A percentile compares a stretch with the other conserved stretches of the same genome.
These are phyloP conservation scores for Phoma sp. DNA, from an alignment of 2,329 filamentous ascomycete genomes.

Conservation along the genomic window DNA sequence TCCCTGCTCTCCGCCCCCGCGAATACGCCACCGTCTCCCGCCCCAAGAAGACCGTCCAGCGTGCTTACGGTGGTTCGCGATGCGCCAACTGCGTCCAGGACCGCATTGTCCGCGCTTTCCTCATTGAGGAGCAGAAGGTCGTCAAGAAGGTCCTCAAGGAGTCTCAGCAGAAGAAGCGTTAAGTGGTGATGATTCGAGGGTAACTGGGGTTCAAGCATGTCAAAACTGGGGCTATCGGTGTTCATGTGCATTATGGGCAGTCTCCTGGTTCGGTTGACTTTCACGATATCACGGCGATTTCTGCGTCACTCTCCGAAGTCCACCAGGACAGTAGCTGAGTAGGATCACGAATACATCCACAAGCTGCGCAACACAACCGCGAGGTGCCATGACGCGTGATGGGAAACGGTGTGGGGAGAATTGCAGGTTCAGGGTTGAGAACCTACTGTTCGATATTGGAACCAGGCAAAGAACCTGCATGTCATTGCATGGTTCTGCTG, in stretches of 20 bases:
- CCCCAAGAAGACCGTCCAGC: constrained; percentile 99
- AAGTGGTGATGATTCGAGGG: constrained; percentile 38
- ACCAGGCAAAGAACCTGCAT: background rate
- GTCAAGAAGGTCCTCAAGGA: constrained; percentile 99
- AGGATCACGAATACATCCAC: constrained; percentile 46
- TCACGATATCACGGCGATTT: constrained; percentile 49
- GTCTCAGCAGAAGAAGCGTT: constrained; percentile 78
- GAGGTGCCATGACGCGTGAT: constrained; percentile 13
- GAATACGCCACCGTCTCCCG: constrained; percentile 97
- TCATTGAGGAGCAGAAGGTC: constrained; percentile 99
- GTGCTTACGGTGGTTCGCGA: constrained; percentile 95
- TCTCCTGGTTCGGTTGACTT: constrained; percentile 49
- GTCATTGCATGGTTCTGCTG: background rate
- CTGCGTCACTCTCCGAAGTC: constrained; percentile 42
- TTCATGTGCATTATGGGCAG: constrained; percentile 53
- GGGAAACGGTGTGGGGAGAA: background rate
- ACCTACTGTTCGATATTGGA: background rate
- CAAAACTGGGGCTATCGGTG: constrained; percentile 51
- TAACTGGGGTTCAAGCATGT: constrained; percentile 40
- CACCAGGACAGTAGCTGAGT: constrained; percentile 44
- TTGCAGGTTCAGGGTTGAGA: background rate
- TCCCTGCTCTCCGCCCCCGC: constrained; percentile 96
- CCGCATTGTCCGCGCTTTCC: constrained; percentile 95
- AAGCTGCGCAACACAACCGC: constrained; percentile 30
- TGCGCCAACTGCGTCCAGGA: constrained; percentile 99